Evolutionary conservation across 1,284 basidiomycete species (phyloP).

Genomic region (Apiotrichum gamsii): DNA sequence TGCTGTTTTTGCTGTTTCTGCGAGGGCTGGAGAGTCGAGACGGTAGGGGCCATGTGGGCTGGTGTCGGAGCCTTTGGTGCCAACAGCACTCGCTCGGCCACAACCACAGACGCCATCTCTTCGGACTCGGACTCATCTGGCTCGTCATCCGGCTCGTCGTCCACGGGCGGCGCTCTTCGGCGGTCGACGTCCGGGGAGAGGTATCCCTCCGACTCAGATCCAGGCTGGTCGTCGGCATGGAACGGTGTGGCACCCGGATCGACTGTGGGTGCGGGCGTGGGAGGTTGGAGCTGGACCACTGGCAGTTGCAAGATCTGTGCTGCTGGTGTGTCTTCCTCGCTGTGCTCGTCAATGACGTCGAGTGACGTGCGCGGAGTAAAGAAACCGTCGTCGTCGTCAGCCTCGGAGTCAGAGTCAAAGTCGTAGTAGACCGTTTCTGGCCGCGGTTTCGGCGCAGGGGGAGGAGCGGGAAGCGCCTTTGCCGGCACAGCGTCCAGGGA

Average conservation of each 20-base stretch:
- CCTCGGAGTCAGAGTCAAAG: not conserved
- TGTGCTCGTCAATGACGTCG: not conserved
- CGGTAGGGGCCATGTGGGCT: no score
- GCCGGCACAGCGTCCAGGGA: not conserved
- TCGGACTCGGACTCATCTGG: no score
- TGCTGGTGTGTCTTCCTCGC: not conserved
- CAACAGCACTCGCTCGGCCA: no score
- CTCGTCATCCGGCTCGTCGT: no score
- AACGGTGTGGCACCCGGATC: not conserved
- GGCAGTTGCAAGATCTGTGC: constrained; percentile 2
- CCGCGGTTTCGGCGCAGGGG: not conserved
- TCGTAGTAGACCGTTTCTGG: not conserved
- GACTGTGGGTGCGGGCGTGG: constrained; percentile 3
- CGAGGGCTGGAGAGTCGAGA: no score
- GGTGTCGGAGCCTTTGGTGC: no score
- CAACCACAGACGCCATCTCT: no score
- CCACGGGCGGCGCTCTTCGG: not conserved
- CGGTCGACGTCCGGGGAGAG: not conserved
- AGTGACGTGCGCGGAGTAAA: constrained; percentile 13
- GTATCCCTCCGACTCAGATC: not conserved
- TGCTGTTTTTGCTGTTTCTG: no score
- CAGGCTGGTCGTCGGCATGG: not conserved
- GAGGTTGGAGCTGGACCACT: constrained; percentile 11
- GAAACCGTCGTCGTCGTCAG: constrained; percentile 8
- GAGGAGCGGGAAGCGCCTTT: not conserved